Conservation (phyloP, 768 basidiomycete genomes). For the Serpula lacrymans region DNA sequence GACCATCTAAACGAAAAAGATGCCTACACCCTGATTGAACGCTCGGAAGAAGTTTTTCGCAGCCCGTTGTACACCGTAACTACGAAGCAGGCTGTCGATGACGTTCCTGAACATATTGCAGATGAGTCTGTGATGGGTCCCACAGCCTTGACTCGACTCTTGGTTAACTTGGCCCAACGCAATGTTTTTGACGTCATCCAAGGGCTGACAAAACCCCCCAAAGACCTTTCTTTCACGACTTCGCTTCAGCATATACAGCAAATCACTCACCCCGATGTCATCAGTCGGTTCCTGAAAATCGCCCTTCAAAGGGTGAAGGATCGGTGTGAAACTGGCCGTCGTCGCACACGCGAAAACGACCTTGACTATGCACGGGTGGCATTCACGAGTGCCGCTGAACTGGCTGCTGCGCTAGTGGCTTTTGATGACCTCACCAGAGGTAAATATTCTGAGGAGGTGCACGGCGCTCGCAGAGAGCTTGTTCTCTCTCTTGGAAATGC, state of each 20-base stretch:
- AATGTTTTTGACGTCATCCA: slow-evolving; percentile 17
- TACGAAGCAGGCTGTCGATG: slow-evolving; percentile 9
- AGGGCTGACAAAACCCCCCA: slow-evolving; percentile 19
- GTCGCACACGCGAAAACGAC: slow-evolving; percentile 11
- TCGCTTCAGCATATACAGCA: slow-evolving; percentile 22
- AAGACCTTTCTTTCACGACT: slow-evolving; percentile 14
- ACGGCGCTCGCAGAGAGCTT: slow-evolving; percentile 23
- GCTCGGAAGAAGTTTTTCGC: slow-evolving; percentile 14
- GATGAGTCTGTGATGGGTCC: slow-evolving; percentile 25
- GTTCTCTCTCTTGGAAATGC: slow-evolving; percentile 32
- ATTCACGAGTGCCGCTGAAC: slow-evolving; percentile 28
- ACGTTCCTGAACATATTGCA: slow-evolving; percentile 17
- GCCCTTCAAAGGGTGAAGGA: slow-evolving; percentile 16
- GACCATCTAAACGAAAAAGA: slow-evolving; percentile 5
- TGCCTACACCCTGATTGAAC: slow-evolving; percentile 11
- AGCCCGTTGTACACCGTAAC: slow-evolving; percentile 15
- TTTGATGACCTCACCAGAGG: slow-evolving; percentile 28
- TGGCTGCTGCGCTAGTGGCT: slow-evolving; percentile 27
- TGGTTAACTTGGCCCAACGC: slow-evolving; percentile 26
- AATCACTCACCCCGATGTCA: slow-evolving; percentile 18
- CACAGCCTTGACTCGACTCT: slow-evolving; percentile 21
- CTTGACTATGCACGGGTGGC: slow-evolving; percentile 18
- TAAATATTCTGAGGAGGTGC: slow-evolving; percentile 14
- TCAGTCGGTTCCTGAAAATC: slow-evolving; percentile 20
- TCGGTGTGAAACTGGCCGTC: slow-evolving; percentile 20